Base-by-base conservation (phyloP, 2,329 filamentous ascomycete species). In the Balansia obtecta region DNA sequence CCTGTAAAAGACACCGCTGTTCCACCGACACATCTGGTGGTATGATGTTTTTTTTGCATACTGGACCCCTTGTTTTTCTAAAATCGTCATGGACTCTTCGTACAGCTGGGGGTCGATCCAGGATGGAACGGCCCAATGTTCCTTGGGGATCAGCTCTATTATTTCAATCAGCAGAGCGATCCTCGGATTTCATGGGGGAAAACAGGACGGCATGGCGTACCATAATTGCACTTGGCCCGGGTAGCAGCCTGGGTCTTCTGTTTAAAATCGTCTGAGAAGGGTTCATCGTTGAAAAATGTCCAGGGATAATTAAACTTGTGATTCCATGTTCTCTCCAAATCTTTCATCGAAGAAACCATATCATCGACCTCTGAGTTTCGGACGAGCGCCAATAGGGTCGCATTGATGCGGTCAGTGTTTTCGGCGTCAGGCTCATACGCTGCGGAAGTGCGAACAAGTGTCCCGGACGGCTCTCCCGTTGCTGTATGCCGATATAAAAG, bases 21-120 rank as follows among this genome's bases (percentile, higher is more conserved):
- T 98, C 93, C 93, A 98, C 51, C 93, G 83, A 65, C 93, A 98
- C 93, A 98, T 98, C 65, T 97, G 86, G 69, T 97, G 91, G 71
- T 98, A 98, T 46, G 89, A 95, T 49, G 87, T 70, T 75, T 86
- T 87, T 59, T 82, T 77, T 61, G 87, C 88, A 66, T 98, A 98
- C 65, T 97, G 91, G 42, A 98, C 88, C 10, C 85, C 78, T 61
- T 91, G 80, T 63, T 93, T 86, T 61, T 86, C 76, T 50, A 98
- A 78, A 9, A 94, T 79, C 63, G 87, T 80, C 53, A 88, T 82
- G 27, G 89, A 95, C 66, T 95, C 89, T 39, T 82, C 68, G 71
- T 88, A 95, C 32, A 97, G 73, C 55, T 95, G 86, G 60, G 81
- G 71, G 68, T 94, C 89, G 65, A 98, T 96, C 90, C 90, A 98